Percentiles rank a stretch among this genome's conserved stretches.
Evolutionary conservation across 2,329 filamentous ascomycete genomes (phyloP).

Genomic region (Cercospora berteroae): DNA sequence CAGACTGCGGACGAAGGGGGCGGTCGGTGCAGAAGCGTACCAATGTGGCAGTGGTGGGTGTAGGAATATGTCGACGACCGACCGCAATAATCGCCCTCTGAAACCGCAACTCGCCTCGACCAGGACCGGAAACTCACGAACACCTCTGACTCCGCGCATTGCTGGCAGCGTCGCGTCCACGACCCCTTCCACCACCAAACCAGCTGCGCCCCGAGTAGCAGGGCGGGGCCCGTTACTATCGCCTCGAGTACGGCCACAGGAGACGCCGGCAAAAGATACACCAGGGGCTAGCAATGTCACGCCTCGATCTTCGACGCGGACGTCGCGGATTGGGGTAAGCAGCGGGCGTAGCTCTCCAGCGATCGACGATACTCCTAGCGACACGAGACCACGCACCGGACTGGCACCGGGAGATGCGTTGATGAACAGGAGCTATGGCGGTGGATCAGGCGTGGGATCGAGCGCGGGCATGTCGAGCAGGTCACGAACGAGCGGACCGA

Average conservation of each 20-base stretch:
- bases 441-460: conserved; percentile 22
- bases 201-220: conserved; percentile 32
- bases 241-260: conserved; percentile 26
- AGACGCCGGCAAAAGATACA: conserved; percentile 56
- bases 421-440: conserved; percentile 19
- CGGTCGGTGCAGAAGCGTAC: background rate
- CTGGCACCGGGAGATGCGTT: conserved; percentile 15
- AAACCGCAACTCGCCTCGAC: conserved; percentile 23
- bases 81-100: conserved; percentile 19
- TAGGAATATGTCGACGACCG: conserved; percentile 15
- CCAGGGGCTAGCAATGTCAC: conserved; percentile 67
- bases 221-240: conserved; percentile 41
- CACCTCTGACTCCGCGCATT: conserved; percentile 60
- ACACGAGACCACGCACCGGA: conserved; percentile 13
- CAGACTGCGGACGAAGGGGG: background rate
- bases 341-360: conserved; percentile 52
- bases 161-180: conserved; percentile 26
- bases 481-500: conserved; percentile 34
- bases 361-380: conserved; percentile 25
- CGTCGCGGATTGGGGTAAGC: conserved; percentile 63
- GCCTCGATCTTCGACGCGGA: conserved; percentile 72
- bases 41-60: background rate
- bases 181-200: conserved; percentile 34
- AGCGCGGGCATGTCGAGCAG: conserved; percentile 2
- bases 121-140: conserved; percentile 33